Percentiles rank a stretch among this genome's conserved stretches.
These are phyloP conservation scores for Plasmodium sp. DNA, from an alignment of 169 alveolate species.

Conservation along the genomic window DNA sequence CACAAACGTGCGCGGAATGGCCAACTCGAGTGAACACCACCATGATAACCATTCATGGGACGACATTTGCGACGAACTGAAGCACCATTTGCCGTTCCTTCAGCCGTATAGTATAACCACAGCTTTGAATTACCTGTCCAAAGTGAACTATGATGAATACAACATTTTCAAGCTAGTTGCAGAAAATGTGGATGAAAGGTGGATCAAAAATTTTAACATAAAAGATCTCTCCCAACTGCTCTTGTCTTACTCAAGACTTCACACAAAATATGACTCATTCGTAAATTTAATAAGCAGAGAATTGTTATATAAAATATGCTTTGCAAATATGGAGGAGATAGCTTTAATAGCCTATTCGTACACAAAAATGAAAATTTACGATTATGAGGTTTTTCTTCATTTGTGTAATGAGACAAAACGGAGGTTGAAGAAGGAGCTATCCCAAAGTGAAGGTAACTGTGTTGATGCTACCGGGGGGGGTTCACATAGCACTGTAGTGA, in stretches of 20 bases:
- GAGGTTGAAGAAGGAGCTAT: constrained; percentile 11
- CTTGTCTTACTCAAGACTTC: constrained; percentile 63
- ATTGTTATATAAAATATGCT: constrained; percentile 71
- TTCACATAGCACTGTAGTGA: neutral
- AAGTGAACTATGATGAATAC: constrained; percentile 72
- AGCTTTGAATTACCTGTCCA: constrained; percentile 61
- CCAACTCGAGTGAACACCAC: neutral
- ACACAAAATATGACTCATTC: constrained; percentile 43
- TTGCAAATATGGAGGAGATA: constrained; percentile 35
- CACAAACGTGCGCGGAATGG: neutral
- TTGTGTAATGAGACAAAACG: constrained; percentile 64
- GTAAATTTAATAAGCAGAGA: constrained; percentile 71
- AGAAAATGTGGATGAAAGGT: constrained; percentile 61
- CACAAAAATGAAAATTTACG: constrained; percentile 70
- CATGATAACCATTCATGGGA: constrained; percentile 12
- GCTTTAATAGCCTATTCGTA: constrained; percentile 66
- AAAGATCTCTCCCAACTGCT: constrained; percentile 59
- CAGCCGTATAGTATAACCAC: constrained; percentile 70
- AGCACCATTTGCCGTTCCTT: constrained; percentile 62
- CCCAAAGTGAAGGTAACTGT: neutral
- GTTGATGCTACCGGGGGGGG: neutral
- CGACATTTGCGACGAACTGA: constrained; percentile 46
- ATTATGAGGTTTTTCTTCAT: constrained; percentile 74
- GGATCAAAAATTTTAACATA: constrained; percentile 74
- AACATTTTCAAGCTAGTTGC: constrained; percentile 64